phyloP scores from a whole-genome alignment of 2,329 filamentous ascomycete genomes.

The Teratosphaeria pseudoeucalypti region DNA sequence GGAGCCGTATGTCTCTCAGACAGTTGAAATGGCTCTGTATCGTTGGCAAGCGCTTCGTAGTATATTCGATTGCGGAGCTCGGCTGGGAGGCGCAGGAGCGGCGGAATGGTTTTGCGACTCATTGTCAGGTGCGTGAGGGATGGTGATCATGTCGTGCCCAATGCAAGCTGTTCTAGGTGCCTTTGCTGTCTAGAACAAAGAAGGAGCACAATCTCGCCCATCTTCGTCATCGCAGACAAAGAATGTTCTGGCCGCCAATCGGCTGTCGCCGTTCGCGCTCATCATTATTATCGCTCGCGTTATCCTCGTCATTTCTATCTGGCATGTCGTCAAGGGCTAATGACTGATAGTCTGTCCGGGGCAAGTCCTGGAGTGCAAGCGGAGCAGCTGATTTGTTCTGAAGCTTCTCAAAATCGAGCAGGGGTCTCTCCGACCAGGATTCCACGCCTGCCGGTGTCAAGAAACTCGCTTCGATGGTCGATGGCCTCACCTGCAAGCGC shows the following conservation, averaged over 20 bases:
- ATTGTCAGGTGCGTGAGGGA: background rate
- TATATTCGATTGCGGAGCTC: constrained; percentile 3
- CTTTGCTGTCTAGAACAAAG: background rate
- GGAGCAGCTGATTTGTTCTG: background rate
- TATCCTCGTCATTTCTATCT: background rate
- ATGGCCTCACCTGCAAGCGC: background rate
- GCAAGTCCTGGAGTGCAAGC: background rate
- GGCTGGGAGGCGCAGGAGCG: constrained; percentile 1
- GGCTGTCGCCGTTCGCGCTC: background rate
- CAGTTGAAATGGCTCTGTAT: background rate
- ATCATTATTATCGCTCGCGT: background rate
- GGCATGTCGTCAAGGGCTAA: background rate
- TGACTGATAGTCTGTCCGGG: background rate
- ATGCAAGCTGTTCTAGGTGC: background rate
- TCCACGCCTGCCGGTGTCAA: background rate
- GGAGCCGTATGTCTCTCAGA: background rate
- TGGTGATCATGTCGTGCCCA: background rate
- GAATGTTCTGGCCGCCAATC: background rate
- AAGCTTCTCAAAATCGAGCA: background rate
- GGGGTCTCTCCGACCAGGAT: background rate
- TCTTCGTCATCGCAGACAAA: background rate
- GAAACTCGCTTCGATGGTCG: background rate
- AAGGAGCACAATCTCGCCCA: background rate
- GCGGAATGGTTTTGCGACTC: background rate
- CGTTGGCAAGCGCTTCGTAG: background rate